phyloP scores from a whole-genome alignment of 306 rosid genomes.

The Dalbergia cultrata region DNA sequence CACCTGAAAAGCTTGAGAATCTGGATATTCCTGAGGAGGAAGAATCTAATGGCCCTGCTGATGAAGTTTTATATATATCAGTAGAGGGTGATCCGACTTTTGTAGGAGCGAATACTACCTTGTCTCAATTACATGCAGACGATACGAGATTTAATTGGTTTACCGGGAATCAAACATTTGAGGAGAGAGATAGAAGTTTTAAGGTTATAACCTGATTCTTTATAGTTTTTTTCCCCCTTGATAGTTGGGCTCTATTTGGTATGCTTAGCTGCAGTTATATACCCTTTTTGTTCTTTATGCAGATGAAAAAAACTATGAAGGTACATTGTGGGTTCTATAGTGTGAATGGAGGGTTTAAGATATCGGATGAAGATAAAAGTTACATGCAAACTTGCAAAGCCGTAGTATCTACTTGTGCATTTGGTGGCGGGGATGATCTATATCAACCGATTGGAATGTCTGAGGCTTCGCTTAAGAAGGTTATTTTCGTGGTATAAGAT shows the following conservation, averaged over 20 bases:
- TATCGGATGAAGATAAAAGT: conserved; percentile 73
- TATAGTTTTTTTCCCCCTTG: not conserved
- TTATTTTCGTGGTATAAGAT: conserved; percentile 49
- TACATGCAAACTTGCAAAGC: conserved; percentile 75
- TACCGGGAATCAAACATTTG: conserved; percentile 88
- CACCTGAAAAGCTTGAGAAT: conserved; percentile 85
- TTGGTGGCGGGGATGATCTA: conserved; percentile 99
- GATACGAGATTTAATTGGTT: conserved; percentile 75
- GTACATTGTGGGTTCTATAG: conserved; percentile 93
- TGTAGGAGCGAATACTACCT: conserved; percentile 51
- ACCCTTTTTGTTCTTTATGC: conserved; percentile 42
- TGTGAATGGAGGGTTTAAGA: conserved; percentile 78
- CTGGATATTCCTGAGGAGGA: conserved; percentile 64
- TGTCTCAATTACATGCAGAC: conserved; percentile 56
- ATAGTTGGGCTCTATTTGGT: conserved; percentile 20
- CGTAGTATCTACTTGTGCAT: conserved; percentile 94
- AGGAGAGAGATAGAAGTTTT: conserved; percentile 74
- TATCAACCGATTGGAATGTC: conserved; percentile 98
- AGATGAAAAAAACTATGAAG: conserved; percentile 68
- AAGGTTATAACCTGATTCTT: conserved; percentile 68
- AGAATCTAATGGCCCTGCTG: conserved; percentile 56
- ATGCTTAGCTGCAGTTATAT: conserved; percentile 45
- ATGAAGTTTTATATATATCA: conserved; percentile 58
- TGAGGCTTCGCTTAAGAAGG: conserved; percentile 77
- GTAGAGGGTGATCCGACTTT: conserved; percentile 56